Evolutionary conservation across 2,329 filamentous ascomycete genomes (phyloP).

Genomic region (Helotiales sp.): DNA sequence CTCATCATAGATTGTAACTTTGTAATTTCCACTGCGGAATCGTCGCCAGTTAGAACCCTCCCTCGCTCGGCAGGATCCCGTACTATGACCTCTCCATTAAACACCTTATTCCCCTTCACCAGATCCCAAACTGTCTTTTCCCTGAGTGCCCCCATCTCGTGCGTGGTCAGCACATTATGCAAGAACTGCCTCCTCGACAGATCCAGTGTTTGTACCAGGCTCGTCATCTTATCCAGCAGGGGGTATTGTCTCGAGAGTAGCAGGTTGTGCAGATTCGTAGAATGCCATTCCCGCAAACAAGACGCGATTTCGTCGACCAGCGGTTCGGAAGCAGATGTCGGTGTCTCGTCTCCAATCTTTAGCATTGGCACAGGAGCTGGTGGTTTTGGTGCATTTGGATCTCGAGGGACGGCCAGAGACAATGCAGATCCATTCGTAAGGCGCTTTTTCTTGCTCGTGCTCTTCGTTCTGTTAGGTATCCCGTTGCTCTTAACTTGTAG

Average conservation of each 20-base stretch:
- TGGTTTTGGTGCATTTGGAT: conserved; percentile 74
- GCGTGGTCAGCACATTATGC: conserved; percentile 88
- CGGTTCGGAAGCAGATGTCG: conserved; percentile 85
- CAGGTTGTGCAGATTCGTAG: conserved; percentile 91
- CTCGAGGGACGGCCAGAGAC: conserved; percentile 56
- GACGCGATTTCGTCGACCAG: conserved; percentile 97
- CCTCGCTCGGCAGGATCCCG: conserved; percentile 84
- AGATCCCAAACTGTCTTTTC: conserved; percentile 96
- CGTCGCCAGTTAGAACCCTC: conserved; percentile 85
- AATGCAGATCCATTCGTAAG: conserved; percentile 35
- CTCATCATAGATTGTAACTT: conserved; percentile 96
- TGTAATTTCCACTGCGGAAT: conserved; percentile 90
- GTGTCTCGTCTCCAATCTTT: conserved; percentile 96
- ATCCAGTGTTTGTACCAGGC: conserved; percentile 82
- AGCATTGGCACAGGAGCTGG: conserved; percentile 95
- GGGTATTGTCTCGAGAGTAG: conserved; percentile 82
- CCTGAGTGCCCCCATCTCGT: conserved; percentile 80
- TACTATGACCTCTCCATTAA: conserved; percentile 93
- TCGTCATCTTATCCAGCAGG: conserved; percentile 79
- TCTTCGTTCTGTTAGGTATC: conserved; percentile 20
- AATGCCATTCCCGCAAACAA: conserved; percentile 97
- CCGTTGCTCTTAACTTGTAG: conserved; percentile 6
- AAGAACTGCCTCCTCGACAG: conserved; percentile 85
- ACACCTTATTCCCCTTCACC: conserved; percentile 90
- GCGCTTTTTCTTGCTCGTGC: conserved; percentile 32